A percentile compares a stretch with the other conserved stretches of the same genome.
phyloP scores from a whole-genome alignment of 2,329 filamentous ascomycete species.

The Cladophialophora immunda region DNA sequence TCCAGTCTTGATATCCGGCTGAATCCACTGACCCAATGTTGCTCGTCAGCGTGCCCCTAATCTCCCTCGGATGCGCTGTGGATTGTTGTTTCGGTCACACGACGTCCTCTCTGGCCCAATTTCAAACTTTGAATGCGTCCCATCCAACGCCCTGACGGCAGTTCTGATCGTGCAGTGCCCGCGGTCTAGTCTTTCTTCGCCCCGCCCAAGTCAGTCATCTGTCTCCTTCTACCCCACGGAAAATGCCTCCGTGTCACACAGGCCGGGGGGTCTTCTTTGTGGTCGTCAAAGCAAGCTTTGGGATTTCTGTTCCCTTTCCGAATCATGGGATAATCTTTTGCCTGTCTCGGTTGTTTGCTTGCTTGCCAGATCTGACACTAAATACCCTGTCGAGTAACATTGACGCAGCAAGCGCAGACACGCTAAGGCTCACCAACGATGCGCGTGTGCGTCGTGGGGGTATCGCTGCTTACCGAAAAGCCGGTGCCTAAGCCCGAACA shows the following conservation, averaged over 20 bases:
- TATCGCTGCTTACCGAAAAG: not conserved
- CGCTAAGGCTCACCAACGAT: not conserved
- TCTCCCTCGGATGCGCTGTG: not conserved
- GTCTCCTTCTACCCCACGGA: not conserved
- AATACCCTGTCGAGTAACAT: not conserved
- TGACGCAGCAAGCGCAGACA: not conserved
- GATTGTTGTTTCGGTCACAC: constrained; percentile 10
- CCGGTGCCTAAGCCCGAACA: not conserved
- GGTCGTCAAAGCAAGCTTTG: constrained; percentile 26
- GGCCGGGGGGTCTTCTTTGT: not conserved
- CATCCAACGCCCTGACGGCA: constrained; percentile 1
- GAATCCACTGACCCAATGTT: constrained; percentile 3
- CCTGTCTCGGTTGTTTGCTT: constrained; percentile 20
- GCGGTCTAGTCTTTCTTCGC: not conserved
- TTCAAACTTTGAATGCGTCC: not conserved
- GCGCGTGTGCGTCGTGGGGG: constrained; percentile 2
- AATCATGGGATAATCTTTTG: constrained; percentile 21
- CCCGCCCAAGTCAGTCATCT: not conserved
- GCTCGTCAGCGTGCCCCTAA: not conserved
- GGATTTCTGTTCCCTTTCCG: constrained; percentile 14
- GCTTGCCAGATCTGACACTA: constrained; percentile 4
- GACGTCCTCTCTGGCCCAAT: constrained; percentile 12
- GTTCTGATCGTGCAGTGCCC: not conserved
- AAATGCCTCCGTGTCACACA: constrained; percentile 12
- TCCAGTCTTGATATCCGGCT: constrained; percentile 31